phyloP scores from a whole-genome alignment of 2,329 filamentous ascomycete genomes.

The Dothidotthia symphoricarpi region DNA sequence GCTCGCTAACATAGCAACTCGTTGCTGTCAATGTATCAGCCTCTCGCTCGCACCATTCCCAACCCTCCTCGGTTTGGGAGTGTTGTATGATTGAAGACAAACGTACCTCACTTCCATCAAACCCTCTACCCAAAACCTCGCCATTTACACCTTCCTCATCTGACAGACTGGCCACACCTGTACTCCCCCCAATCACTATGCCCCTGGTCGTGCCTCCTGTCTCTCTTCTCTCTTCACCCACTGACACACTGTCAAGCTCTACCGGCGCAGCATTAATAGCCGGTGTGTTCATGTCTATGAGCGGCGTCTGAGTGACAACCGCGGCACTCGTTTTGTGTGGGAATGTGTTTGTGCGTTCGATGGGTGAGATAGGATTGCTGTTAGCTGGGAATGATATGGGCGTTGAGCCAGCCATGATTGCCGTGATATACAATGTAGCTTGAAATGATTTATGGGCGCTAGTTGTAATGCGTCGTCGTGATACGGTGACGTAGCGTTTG shows the following conservation, averaged over 20 bases:
- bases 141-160: conserved; percentile 33
- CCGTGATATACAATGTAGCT: too few species aligned
- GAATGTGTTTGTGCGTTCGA: conserved; percentile 21
- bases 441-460: too few species aligned
- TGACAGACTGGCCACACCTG: conserved; percentile 15
- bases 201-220: conserved; percentile 3
- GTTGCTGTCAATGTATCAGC: conserved; percentile 30
- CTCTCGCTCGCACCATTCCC: too few species aligned
- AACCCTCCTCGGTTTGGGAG: too few species aligned
- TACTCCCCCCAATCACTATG: not conserved
- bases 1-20: conserved; percentile 38
- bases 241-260: conserved; percentile 43
- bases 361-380: conserved; percentile 21
- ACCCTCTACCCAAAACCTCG: conserved; percentile 29
- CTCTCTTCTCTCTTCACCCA: conserved; percentile 20
- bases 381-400: conserved; percentile 19
- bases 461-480: too few species aligned
- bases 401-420: conserved; percentile 11
- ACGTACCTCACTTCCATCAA: conserved; percentile 28
- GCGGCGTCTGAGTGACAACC: conserved; percentile 26
- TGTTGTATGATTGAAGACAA: too few species aligned
- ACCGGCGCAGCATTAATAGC: conserved; percentile 47
- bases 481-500: too few species aligned
- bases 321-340: conserved; percentile 27
- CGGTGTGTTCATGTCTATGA: conserved; percentile 41